Conservation (phyloP, 257 asterid genomes). For the Forsythia viridissima region DNA sequence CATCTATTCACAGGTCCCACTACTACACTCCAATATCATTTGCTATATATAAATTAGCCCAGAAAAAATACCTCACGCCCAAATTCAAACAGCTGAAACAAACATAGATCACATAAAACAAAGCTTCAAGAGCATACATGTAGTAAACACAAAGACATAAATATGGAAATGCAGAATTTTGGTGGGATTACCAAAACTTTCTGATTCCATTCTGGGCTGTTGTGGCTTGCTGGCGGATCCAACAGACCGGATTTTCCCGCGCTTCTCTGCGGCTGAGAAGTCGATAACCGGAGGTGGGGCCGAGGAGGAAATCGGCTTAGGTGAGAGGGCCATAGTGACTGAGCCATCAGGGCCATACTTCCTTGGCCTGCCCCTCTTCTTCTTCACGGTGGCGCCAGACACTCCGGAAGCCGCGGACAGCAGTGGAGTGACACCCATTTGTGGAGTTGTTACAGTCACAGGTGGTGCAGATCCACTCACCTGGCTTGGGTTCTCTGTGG, state of each 20-base stretch:
- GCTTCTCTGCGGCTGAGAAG: slow-evolving; percentile 73
- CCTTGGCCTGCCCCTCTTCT: slow-evolving; percentile 92
- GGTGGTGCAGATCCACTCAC: slow-evolving; percentile 50
- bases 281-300: slow-evolving; percentile 89
- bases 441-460: slow-evolving; percentile 24
- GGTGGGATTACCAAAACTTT: slow-evolving; percentile 41
- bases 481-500: slow-evolving; percentile 43
- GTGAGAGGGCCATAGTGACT: slow-evolving; percentile 59
- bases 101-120: slow-evolving; percentile 26
- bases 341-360: slow-evolving; percentile 88
- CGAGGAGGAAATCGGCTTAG: slow-evolving; percentile 82
- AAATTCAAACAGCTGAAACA: slow-evolving; percentile 22
- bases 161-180: slow-evolving; percentile 10
- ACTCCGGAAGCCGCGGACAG: slow-evolving; percentile 32
- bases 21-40: slow-evolving; percentile 32
- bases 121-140: slow-evolving; percentile 41
- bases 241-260: slow-evolving; percentile 60
- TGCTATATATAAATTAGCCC: slow-evolving; percentile 4
- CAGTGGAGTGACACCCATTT: slow-evolving; percentile 31
- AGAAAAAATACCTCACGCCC: not conserved
- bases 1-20: slow-evolving; percentile 70
- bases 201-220: slow-evolving; percentile 49
- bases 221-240: slow-evolving; percentile 48
- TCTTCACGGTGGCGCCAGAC: slow-evolving; percentile 40
- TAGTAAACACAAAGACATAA: not conserved